Percentiles rank a stretch among this genome's conserved stretches.
Evolutionary conservation across 805 yeast genomes (phyloP).

Genomic region (Saturnispora zaruensis): DNA sequence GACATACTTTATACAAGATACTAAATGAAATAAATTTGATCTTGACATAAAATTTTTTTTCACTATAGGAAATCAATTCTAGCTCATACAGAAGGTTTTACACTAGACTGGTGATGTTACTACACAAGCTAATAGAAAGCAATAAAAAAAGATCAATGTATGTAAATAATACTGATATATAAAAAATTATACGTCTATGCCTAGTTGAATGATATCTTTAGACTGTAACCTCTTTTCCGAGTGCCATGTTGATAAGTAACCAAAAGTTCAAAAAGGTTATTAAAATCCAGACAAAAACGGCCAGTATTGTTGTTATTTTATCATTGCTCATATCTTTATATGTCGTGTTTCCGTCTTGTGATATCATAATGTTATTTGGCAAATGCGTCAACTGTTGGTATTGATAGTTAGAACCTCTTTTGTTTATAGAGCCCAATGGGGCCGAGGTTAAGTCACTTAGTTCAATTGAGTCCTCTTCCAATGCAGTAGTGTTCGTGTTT

Average conservation of each 20-base stretch:
- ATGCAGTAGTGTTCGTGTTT: slow-evolving; percentile 5
- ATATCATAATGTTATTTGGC: slow-evolving; percentile 1
- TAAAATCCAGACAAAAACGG: slow-evolving; percentile 58
- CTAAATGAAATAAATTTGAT: not conserved
- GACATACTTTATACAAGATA: slow-evolving; percentile 37
- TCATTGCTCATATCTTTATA: slow-evolving; percentile 68
- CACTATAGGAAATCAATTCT: not conserved
- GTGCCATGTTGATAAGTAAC: slow-evolving; percentile 38
- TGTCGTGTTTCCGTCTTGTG: slow-evolving; percentile 6
- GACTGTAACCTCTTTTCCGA: slow-evolving; percentile 28
- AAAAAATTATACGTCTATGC: not conserved
- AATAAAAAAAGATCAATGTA: not conserved
- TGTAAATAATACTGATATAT: not conserved
- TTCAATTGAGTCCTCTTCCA: not conserved
- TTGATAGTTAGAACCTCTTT: not conserved
- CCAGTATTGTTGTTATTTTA: slow-evolving; percentile 40
- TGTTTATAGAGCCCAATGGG: not conserved
- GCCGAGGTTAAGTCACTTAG: not conserved
- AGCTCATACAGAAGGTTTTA: too few relatives aligned
- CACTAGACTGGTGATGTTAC: too few relatives aligned
- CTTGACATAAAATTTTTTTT: not conserved
- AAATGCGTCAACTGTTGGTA: not conserved
- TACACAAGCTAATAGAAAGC: too few relatives aligned
- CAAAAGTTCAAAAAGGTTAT: slow-evolving; percentile 67
- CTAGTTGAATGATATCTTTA: not conserved